Base-by-base conservation (phyloP, 768 basidiomycete genomes). In the Pilatotrama ljubarskyi region DNA sequence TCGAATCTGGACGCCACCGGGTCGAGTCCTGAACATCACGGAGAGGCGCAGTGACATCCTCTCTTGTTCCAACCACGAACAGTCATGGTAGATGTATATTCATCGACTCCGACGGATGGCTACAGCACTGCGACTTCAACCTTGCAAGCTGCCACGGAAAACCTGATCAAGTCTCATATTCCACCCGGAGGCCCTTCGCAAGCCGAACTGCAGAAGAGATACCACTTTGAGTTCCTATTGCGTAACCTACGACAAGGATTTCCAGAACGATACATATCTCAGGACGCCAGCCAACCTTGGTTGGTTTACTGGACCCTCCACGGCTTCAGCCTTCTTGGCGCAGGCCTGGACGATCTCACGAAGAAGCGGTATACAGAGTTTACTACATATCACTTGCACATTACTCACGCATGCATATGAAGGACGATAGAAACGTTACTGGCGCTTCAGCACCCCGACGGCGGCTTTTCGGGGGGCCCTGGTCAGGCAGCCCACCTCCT, bases 281-380 rank as follows among this genome's bases (percentile, higher is more conserved):
- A 98, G 67, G 97, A 98, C 70, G 95, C 96, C 0, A 95, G 92
- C 65, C 88, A 96, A 67, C 91, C 97, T 0, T 98, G 97, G 97
- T 76, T 98, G 26, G 71, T 98, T 59, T 98, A 91, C 75, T 98
- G 97, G 95, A 87, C 86, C 0, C 70, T 95, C 10, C 95, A 99
- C 66, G 80, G 87, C 14, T 89, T 97, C 67, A 88, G 90, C 66
- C 70, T 86, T 2, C 70, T 96, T 43, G 91, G 93, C 50, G 86
- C 92, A 7, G 87, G 77, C 1, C 67, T 96, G 50, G 94, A 95
- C 77, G 85, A 87, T 1, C 80, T 75, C 18, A 93, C 84, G 67
- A 90, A 87, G 71, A 85, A 91, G 64, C 78, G 84, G 93, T 93
- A 65, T 55, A 80, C 71, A 1, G 26, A n/a, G 46, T 41, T 58